These are phyloP conservation scores for Talaromyces atroroseus DNA, from an alignment of 2,329 filamentous ascomycete species.

Conservation along the genomic window DNA sequence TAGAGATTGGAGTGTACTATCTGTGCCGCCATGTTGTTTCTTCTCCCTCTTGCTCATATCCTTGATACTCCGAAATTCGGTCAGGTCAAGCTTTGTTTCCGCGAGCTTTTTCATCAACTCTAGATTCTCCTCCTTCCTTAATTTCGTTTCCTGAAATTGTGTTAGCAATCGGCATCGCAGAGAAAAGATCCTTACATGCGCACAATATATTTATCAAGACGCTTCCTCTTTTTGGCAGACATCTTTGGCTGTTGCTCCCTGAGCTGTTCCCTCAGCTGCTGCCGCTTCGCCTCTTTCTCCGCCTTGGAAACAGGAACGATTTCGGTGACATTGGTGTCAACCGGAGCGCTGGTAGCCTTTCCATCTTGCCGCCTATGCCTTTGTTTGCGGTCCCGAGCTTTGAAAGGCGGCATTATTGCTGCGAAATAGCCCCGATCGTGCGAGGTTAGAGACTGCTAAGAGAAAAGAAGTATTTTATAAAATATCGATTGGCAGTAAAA, in stretches of 20 bases:
- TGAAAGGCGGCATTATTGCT: constrained; percentile 42
- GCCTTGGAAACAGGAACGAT: constrained; percentile 43
- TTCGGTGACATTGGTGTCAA: constrained; percentile 45
- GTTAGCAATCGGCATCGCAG: not conserved
- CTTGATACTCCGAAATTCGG: constrained; percentile 69
- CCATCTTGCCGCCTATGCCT: constrained; percentile 37
- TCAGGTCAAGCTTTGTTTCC: constrained; percentile 73
- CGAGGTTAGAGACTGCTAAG: not conserved
- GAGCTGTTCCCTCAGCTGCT: constrained; percentile 50
- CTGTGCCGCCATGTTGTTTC: constrained; percentile 33
- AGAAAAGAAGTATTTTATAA: constrained; percentile 16
- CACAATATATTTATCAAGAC: constrained; percentile 64
- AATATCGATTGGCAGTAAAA: constrained; percentile 15
- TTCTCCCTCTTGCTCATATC: constrained; percentile 55
- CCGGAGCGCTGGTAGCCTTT: constrained; percentile 17
- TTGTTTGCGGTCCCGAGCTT: constrained; percentile 56
- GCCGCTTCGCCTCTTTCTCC: constrained; percentile 50
- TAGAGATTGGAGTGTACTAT: constrained; percentile 53
- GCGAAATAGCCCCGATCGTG: not conserved
- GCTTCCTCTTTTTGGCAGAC: constrained; percentile 61
- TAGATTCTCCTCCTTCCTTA: constrained; percentile 88
- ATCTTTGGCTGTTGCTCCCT: constrained; percentile 51
- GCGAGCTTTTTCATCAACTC: constrained; percentile 79
- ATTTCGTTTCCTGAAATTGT: constrained; percentile 65
- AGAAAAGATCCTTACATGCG: constrained; percentile 15